These are phyloP conservation scores for Nicotiana obtusifolia DNA, from an alignment of 257 asterid species.

Conservation along the genomic window DNA sequence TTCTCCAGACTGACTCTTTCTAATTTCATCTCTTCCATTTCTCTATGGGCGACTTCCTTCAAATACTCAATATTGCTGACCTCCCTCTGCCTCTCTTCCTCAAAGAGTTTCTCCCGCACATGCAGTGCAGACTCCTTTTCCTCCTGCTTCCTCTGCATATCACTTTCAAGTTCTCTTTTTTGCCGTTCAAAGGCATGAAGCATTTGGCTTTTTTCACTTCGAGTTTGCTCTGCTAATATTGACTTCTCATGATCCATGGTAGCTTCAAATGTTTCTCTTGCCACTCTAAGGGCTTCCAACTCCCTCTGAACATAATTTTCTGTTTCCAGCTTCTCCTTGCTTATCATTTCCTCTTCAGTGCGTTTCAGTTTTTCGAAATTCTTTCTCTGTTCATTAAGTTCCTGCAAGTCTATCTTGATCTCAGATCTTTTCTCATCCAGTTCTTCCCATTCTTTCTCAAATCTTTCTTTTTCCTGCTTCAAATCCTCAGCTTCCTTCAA, in stretches of 20 bases:
- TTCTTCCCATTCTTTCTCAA: slow-evolving; percentile 96
- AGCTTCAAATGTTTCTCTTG: slow-evolving; percentile 68
- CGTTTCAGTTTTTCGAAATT: slow-evolving; percentile 45
- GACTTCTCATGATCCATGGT: slow-evolving; percentile 74
- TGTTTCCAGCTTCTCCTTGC: slow-evolving; percentile 67
- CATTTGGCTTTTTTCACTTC: slow-evolving; percentile 56
- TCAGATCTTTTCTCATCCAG: slow-evolving; percentile 65
- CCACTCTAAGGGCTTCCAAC: slow-evolving; percentile 69
- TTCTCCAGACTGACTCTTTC: slow-evolving; percentile 53
- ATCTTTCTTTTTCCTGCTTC: slow-evolving; percentile 78
- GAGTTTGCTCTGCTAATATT: slow-evolving; percentile 43
- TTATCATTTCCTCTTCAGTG: slow-evolving; percentile 66
- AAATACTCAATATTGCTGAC: slow-evolving; percentile 51
- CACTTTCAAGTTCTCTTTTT: slow-evolving; percentile 66
- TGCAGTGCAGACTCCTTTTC: slow-evolving; percentile 57
- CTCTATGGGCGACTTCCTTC: slow-evolving; percentile 72
- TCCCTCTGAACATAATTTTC: slow-evolving; percentile 55
- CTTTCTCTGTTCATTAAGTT: slow-evolving; percentile 44
- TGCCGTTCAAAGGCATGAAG: slow-evolving; percentile 57
- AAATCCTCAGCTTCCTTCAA: slow-evolving; percentile 67
- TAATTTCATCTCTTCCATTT: slow-evolving; percentile 80
- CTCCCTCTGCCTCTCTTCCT: slow-evolving; percentile 52
- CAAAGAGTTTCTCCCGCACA: slow-evolving; percentile 61
- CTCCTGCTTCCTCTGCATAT: slow-evolving; percentile 59
- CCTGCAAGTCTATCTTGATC: slow-evolving; percentile 58